phyloP scores from a whole-genome alignment of 139 green algal genomes.

The Choricystis sp. region DNA sequence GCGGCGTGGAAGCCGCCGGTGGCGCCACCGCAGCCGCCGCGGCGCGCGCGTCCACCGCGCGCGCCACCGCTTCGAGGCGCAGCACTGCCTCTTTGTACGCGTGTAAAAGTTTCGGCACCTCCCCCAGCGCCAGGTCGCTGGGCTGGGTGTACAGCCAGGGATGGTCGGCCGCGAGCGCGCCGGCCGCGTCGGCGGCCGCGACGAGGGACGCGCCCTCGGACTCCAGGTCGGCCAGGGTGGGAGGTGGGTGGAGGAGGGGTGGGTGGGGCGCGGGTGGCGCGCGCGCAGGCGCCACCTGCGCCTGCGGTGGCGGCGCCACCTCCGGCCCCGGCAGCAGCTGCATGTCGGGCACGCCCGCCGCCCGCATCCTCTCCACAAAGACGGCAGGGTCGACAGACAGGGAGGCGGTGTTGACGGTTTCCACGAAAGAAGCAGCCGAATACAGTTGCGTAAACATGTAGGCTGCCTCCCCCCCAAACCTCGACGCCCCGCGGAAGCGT shows the following conservation, averaged over 20 bases:
- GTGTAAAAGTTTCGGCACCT: slow-evolving; percentile 38
- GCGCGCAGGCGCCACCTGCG: background rate
- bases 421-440: slow-evolving; percentile 44
- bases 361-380: slow-evolving; percentile 54
- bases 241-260: too few species aligned
- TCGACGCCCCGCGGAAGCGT: slow-evolving; percentile 30
- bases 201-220: slow-evolving; percentile 20
- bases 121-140: slow-evolving; percentile 29
- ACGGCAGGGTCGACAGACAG: slow-evolving; percentile 40
- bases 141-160: slow-evolving; percentile 30
- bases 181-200: slow-evolving; percentile 15
- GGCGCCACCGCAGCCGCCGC: background rate
- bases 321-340: slow-evolving; percentile 1
- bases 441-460: slow-evolving; percentile 67
- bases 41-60: background rate
- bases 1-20: too few species aligned
- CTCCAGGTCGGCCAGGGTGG: slow-evolving; percentile 24
- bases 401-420: slow-evolving; percentile 36
- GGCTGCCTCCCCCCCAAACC: slow-evolving; percentile 4
- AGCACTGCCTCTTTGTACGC: slow-evolving; percentile 34
- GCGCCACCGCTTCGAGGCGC: background rate
- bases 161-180: slow-evolving; percentile 21
- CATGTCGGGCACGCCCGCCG: slow-evolving; percentile 25
- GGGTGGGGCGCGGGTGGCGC: too few species aligned
- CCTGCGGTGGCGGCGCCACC: too few species aligned